A percentile compares a stretch with the other conserved stretches of the same genome.
These are phyloP conservation scores for Fusarium duplospermum DNA, from an alignment of 2,329 filamentous ascomycete genomes.

Conservation along the genomic window DNA sequence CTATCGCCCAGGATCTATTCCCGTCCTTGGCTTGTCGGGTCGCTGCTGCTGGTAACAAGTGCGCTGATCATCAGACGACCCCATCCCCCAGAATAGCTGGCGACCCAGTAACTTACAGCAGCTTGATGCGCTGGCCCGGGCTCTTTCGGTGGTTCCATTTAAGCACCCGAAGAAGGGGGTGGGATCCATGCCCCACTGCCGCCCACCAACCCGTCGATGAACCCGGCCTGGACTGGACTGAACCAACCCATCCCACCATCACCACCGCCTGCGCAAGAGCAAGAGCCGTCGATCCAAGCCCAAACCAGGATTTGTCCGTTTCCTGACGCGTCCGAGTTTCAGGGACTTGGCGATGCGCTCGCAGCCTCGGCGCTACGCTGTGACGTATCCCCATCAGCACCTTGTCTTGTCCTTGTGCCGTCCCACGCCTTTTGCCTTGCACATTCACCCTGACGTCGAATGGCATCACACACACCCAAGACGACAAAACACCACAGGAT, in stretches of 20 bases:
- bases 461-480: conserved; percentile 15
- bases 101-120: neutral
- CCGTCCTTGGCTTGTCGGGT: neutral
- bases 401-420: conserved; percentile 16
- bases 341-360: conserved; percentile 40
- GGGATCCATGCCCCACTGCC: neutral
- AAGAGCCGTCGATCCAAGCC: conserved; percentile 32
- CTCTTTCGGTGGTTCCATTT: conserved; percentile 18
- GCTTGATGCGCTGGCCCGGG: conserved; percentile 2
- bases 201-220: conserved; percentile 6
- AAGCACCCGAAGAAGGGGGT: conserved; percentile 5
- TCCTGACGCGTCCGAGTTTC: conserved; percentile 25
- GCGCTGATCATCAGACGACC: conserved; percentile 16
- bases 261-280: neutral
- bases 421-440: conserved; percentile 14
- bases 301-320: conserved; percentile 34
- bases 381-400: conserved; percentile 41
- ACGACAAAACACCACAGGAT: neutral
- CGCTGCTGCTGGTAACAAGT: neutral
- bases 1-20: conserved; percentile 21
- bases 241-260: neutral
- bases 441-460: conserved; percentile 19
- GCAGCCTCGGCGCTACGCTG: conserved; percentile 28
- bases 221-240: conserved; percentile 3
- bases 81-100: neutral